Evolutionary conservation across 2,329 filamentous ascomycete genomes (phyloP).

Genomic region (Phialophora macrospora): DNA sequence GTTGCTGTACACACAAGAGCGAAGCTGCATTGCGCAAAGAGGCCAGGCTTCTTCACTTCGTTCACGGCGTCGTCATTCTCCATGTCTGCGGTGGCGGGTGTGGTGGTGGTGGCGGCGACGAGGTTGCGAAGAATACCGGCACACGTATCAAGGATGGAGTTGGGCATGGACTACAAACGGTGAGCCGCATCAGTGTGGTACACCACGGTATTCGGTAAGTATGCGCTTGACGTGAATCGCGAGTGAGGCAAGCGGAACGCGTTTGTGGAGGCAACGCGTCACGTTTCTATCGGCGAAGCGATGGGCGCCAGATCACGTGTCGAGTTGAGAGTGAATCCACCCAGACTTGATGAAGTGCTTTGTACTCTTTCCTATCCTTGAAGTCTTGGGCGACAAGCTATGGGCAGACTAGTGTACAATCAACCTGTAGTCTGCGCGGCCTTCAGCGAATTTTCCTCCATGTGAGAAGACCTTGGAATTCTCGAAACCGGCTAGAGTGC

Average conservation of each 20-base stretch:
- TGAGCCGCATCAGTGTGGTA: conserved; percentile 7
- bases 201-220: not conserved
- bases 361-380: not conserved
- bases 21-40: conserved; percentile 54
- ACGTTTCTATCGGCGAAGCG: not conserved
- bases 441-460: not conserved
- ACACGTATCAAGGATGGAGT: conserved; percentile 24
- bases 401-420: not conserved
- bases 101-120: conserved; percentile 19
- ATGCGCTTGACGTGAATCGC: not conserved
- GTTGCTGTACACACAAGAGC: conserved; percentile 52
- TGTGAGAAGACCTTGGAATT: not conserved
- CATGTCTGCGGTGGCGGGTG: conserved; percentile 16
- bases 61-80: conserved; percentile 18
- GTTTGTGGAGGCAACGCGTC: conserved; percentile 1
- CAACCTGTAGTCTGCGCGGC: not conserved
- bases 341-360: too few species aligned
- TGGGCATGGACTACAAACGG: conserved; percentile 22
- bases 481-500: not conserved
- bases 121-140: conserved; percentile 28
- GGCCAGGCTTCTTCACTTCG: conserved; percentile 25
- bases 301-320: not conserved
- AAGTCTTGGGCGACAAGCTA: not conserved
- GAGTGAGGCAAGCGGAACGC: not conserved
- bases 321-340: not conserved